phyloP scores from a whole-genome alignment of 768 basidiomycete genomes.

The Boletus vinaceobasis region DNA sequence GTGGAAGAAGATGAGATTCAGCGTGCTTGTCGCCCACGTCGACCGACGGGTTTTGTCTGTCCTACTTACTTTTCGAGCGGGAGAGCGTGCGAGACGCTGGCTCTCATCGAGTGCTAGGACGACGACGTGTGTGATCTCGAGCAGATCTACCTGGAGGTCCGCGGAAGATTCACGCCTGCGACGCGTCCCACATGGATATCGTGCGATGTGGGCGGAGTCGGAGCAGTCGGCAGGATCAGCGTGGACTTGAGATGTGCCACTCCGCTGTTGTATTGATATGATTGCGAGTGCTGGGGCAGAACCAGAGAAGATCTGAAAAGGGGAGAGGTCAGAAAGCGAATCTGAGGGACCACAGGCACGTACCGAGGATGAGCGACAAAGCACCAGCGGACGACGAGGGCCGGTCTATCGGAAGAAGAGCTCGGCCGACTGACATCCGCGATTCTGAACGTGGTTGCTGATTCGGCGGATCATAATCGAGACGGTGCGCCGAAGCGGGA shows the following conservation, averaged over 20 bases:
- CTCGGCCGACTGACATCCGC: conserved; percentile 13
- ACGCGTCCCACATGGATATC: conserved; percentile 30
- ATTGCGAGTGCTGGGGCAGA: no score
- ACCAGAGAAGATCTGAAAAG: conserved; percentile 25
- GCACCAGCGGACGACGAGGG: conserved; percentile 4
- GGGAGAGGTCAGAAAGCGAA: conserved; percentile 20
- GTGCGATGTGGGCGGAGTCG: conserved; percentile 31
- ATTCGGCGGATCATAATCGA: conserved; percentile 23
- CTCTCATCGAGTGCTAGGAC: conserved; percentile 19
- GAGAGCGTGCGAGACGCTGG: conserved; percentile 6
- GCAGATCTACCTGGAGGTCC: conserved; percentile 28
- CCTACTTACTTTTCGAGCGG: conserved; percentile 21
- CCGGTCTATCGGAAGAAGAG: conserved; percentile 12
- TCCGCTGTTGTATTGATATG: conserved; percentile 16
- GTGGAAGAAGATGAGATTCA: conserved; percentile 24
- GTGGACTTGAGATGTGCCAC: conserved; percentile 12
- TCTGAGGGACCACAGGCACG: conserved; percentile 26
- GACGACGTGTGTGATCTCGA: conserved; percentile 21
- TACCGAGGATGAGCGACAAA: conserved; percentile 13
- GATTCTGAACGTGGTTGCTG: conserved; percentile 16
- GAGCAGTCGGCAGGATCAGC: conserved; percentile 26
- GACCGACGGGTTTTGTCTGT: conserved; percentile 4
- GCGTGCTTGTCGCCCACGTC: conserved; percentile 11
- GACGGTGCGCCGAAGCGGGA: no score
- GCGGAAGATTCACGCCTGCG: conserved; percentile 31